Evolutionary conservation across 2,329 filamentous ascomycete species (phyloP).

Genomic region (Epichloe typhina): DNA sequence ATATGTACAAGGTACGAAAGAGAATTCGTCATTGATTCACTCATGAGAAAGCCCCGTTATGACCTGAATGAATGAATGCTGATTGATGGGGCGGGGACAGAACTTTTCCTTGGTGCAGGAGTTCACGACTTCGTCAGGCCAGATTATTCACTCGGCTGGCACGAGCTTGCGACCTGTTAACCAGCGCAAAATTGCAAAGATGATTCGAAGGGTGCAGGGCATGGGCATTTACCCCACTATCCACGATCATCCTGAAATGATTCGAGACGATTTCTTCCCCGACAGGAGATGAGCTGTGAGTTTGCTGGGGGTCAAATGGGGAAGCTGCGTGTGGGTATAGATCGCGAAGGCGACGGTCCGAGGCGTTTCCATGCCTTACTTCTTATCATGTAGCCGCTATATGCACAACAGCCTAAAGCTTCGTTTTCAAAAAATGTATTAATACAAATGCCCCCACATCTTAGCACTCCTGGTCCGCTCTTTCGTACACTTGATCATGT

Average conservation of each 20-base stretch:
- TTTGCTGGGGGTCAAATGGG: neutral
- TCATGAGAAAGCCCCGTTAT: neutral
- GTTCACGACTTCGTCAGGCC: slow-evolving; percentile 71
- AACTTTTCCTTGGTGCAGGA: slow-evolving; percentile 89
- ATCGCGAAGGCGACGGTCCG: neutral
- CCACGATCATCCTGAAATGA: slow-evolving; percentile 74
- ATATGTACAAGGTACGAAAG: slow-evolving; percentile 66
- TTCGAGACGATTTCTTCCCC: slow-evolving; percentile 32
- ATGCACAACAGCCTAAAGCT: slow-evolving; percentile 23
- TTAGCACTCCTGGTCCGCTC: slow-evolving; percentile 8
- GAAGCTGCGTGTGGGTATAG: neutral
- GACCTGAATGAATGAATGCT: neutral
- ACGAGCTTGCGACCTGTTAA: slow-evolving; percentile 80
- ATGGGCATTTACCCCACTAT: slow-evolving; percentile 87
- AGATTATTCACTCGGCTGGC: slow-evolving; percentile 62
- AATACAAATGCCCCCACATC: slow-evolving; percentile 6
- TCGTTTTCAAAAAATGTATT: slow-evolving; percentile 17
- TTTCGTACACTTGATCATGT: slow-evolving; percentile 28
- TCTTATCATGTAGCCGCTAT: slow-evolving; percentile 6
- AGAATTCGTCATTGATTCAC: neutral
- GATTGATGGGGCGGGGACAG: slow-evolving; percentile 28
- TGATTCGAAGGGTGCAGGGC: slow-evolving; percentile 76
- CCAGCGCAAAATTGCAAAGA: slow-evolving; percentile 87
- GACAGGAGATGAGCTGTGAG: slow-evolving; percentile 4
- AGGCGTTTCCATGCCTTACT: neutral